phyloP scores from a whole-genome alignment of 495 filamentous ascomycete species.

The Talaromyces adpressus region DNA sequence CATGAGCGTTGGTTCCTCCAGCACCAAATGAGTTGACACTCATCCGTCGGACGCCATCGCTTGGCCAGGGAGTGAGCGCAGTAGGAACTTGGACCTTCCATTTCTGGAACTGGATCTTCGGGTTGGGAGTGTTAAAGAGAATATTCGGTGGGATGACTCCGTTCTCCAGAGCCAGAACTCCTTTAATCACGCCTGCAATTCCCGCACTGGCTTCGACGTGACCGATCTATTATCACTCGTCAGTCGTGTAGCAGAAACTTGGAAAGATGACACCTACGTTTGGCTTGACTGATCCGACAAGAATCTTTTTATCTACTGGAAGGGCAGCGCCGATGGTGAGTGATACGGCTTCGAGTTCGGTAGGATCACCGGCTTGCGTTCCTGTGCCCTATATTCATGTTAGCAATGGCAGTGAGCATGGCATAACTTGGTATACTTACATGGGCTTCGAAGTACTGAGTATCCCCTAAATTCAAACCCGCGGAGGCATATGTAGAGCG shows the following conservation, averaged over 20 bases:
- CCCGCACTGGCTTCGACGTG: slow-evolving; percentile 42
- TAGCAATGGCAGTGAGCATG: not conserved
- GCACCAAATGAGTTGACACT: slow-evolving; percentile 21
- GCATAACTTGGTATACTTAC: not conserved
- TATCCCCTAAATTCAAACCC: slow-evolving; percentile 22
- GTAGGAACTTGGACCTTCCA: slow-evolving; percentile 13
- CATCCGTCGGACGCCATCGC: slow-evolving; percentile 11
- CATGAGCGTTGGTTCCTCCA: slow-evolving; percentile 18
- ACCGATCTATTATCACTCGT: slow-evolving; percentile 30
- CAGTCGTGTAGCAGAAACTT: too few species aligned
- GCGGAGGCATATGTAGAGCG: slow-evolving; percentile 19
- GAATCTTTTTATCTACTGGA: slow-evolving; percentile 5
- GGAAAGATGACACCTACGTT: too few species aligned
- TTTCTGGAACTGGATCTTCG: slow-evolving; percentile 14
- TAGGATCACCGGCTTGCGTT: slow-evolving; percentile 26
- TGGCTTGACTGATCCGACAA: slow-evolving; percentile 52
- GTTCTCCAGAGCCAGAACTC: slow-evolving; percentile 40
- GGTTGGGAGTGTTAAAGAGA: slow-evolving; percentile 39
- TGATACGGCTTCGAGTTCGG: slow-evolving; percentile 18
- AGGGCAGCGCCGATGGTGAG: not conserved
- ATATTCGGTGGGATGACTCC: slow-evolving; percentile 42
- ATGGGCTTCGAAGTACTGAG: slow-evolving; percentile 23
- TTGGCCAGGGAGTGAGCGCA: slow-evolving; percentile 9
- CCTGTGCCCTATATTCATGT: slow-evolving; percentile 34
- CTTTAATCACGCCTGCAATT: slow-evolving; percentile 49